Evolutionary conservation across 208 protist species (phyloP).

Genomic region (Leishmania arabica): DNA sequence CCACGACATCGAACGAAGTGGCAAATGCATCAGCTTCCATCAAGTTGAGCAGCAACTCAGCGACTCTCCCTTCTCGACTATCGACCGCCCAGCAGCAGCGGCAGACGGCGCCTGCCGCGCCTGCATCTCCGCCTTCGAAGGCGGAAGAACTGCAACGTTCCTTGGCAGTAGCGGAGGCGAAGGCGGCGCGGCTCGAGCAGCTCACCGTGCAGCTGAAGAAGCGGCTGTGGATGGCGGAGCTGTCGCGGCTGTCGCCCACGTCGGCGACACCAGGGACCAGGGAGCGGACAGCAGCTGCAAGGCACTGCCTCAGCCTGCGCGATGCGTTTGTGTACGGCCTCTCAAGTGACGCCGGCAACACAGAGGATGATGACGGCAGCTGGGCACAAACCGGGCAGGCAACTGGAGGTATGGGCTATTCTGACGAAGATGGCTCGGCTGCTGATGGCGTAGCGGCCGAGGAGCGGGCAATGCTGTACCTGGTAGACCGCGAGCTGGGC

Average conservation of each 20-base stretch:
- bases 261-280: neutral
- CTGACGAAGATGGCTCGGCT: neutral
- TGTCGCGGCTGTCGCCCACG: neutral
- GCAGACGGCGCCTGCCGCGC: conserved; percentile 13
- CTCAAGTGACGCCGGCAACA: neutral
- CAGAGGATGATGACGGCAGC: neutral
- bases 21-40: neutral
- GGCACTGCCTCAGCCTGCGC: conserved; percentile 9
- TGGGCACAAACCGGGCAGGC: neutral
- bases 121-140: conserved; percentile 17
- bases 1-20: neutral
- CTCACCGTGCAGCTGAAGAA: conserved; percentile 58
- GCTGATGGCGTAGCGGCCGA: conserved; percentile 8
- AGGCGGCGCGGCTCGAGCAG: conserved; percentile 42
- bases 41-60: neutral
- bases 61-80: neutral
- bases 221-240: conserved; percentile 41
- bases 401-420: neutral
- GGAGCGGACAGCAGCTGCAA: neutral
- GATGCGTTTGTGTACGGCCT: conserved; percentile 26
- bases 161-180: conserved; percentile 13
- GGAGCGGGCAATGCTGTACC: conserved; percentile 26
- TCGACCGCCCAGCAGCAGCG: neutral
- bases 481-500: conserved; percentile 29
- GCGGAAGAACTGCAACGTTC: conserved; percentile 12